Evolutionary conservation across 805 yeast genomes (phyloP), one percentile per base, ranked within the genome.

Genomic region (Barnettozyma siamensis): DNA sequence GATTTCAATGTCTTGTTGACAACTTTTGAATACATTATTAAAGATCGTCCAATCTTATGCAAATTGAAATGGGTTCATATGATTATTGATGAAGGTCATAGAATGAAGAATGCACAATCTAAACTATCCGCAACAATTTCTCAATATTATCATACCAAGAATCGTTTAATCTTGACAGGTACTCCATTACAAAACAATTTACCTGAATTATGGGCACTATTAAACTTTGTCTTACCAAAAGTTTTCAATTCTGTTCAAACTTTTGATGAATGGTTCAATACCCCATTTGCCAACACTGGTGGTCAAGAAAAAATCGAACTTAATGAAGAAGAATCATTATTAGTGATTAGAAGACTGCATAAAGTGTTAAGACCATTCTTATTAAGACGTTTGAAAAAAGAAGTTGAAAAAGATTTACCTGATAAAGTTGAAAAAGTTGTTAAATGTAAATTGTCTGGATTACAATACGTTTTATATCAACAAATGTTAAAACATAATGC

Each of bases 51-150:
- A 5, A 55, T 85, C 17, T 65, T 85, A 52, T 64, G 80, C 23
- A 82, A 80, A 54, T 76, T 81, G 50, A 75, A 75, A 48, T 85
- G 89, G 80, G 83, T 83, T 32, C 91, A 86, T 60, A 85, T 85
- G 91, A 83, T 85, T 49, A 85, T 85, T 50, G 95, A 85, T 69
- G 95, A 85, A 70, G 95, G 95, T 62, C 95, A 85, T 62, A 72
- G 94, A 65, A 81, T 85, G 88, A 85, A 85, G 58, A 85, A 85
- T 57, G 70, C 88, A 2, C 75, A 76, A 43, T 83, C 91, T 3
- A 85, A 84, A 56, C 65, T 85, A 42, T 82, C 91, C 0, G 68
- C 68, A 41, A 84, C 93, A 0, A 75, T 85, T 50, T 77, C 82
- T 28, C 77, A 73, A 41, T 83, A 77, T 54, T 85, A 86, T 54